Percentiles rank a stretch among this genome's conserved stretches.
phyloP scores from a whole-genome alignment of 2,329 filamentous ascomycete species.

The Hypoxylon sp. region DNA sequence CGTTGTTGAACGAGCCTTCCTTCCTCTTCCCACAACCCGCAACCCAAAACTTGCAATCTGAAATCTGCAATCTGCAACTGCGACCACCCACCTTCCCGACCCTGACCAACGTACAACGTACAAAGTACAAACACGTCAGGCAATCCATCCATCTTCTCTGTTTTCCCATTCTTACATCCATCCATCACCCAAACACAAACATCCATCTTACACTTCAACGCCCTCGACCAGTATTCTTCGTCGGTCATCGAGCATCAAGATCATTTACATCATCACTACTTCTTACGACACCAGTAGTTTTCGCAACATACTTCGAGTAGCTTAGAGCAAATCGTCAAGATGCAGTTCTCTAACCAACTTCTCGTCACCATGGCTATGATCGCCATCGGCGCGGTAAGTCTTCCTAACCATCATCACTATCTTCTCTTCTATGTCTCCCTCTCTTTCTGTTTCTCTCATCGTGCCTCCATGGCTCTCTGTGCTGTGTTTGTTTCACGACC shows the following conservation, averaged over 20 bases:
- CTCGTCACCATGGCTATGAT: conserved; percentile 47
- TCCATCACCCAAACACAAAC: conserved; percentile 3
- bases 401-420: neutral
- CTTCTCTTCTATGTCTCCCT: neutral
- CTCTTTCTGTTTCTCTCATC: neutral
- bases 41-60: conserved; percentile 3
- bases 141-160: neutral
- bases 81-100: conserved; percentile 11
- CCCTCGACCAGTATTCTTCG: conserved; percentile 37
- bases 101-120: conserved; percentile 4
- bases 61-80: conserved; percentile 5
- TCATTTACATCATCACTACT: conserved; percentile 35
- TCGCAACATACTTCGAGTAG: conserved; percentile 31
- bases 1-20: conserved; percentile 23
- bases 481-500: neutral
- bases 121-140: conserved; percentile 31
- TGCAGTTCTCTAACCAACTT: conserved; percentile 50
- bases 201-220: conserved; percentile 16
- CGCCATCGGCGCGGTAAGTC: conserved; percentile 51
- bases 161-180: conserved; percentile 20
- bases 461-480: neutral
- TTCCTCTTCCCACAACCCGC: conserved; percentile 23
- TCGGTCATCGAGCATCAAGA: conserved; percentile 26
- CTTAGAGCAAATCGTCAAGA: conserved; percentile 42
- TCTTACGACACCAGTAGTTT: conserved; percentile 14